A percentile compares a stretch with the other conserved stretches of the same genome.
Evolutionary conservation across 2,329 filamentous ascomycete species (phyloP).

Genomic region (Sporothrix dimorphospora): DNA sequence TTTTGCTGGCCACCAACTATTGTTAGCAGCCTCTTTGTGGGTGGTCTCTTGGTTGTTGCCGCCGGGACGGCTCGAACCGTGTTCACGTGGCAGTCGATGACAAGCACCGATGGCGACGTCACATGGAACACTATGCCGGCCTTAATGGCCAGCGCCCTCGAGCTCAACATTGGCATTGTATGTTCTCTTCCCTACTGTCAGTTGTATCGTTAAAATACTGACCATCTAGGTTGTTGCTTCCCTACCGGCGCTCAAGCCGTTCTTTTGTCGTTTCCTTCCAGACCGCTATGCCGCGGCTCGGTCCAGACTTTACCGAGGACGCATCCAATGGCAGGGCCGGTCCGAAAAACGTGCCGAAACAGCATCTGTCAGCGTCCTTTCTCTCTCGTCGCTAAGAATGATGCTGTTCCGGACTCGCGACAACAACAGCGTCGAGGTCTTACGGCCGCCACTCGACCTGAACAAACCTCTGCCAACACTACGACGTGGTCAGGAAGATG

Average conservation of each 20-base stretch:
- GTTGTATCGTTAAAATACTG: background rate
- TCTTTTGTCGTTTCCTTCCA: slow-evolving; percentile 2
- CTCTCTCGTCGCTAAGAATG: background rate
- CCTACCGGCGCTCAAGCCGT: background rate
- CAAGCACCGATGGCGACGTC: background rate
- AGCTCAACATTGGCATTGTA: background rate
- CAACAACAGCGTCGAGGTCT: background rate
- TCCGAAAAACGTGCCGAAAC: background rate
- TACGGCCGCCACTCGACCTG: background rate
- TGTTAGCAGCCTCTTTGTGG: background rate
- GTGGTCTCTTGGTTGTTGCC: background rate
- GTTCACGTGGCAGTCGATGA: background rate
- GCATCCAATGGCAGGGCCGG: background rate
- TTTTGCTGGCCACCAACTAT: background rate
- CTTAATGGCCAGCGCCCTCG: background rate
- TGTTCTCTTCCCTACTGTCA: background rate
- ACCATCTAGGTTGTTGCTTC: background rate
- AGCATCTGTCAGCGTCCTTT: background rate
- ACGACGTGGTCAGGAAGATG: background rate
- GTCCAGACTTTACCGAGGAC: background rate
- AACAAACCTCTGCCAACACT: slow-evolving; percentile 3
- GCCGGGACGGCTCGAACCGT: slow-evolving; percentile 1
- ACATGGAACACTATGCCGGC: background rate
- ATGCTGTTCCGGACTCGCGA: background rate
- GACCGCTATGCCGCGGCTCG: background rate